phyloP scores from a whole-genome alignment of 2,329 filamentous ascomycete species.

The Lecanosticta acicola region DNA sequence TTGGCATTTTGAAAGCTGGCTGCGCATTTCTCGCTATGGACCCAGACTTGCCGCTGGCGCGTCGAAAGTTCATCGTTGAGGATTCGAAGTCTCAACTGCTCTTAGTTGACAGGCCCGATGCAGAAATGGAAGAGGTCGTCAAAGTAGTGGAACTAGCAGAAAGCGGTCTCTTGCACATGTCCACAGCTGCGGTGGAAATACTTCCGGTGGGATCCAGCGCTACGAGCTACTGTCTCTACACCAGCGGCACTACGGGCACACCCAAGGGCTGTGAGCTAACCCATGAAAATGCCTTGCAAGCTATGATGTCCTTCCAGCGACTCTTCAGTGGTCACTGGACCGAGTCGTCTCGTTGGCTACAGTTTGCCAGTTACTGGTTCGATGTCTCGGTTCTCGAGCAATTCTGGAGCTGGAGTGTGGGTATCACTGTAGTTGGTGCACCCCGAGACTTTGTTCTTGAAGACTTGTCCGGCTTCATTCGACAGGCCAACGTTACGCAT shows the following conservation, averaged over 20 bases:
- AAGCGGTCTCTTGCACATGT: slow-evolving; percentile 5
- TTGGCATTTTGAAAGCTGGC: slow-evolving; percentile 76
- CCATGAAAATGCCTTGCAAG: slow-evolving; percentile 82
- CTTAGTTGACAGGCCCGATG: slow-evolving; percentile 35
- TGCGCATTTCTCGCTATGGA: slow-evolving; percentile 79
- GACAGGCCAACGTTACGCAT: slow-evolving; percentile 70
- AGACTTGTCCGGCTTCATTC: slow-evolving; percentile 69
- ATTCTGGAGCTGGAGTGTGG: slow-evolving; percentile 92
- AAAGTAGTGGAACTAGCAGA: slow-evolving; percentile 16
- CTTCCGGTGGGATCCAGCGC: slow-evolving; percentile 44
- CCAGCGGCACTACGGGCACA: slow-evolving; percentile 77
- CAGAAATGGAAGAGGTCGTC: slow-evolving; percentile 7
- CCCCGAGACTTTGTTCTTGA: slow-evolving; percentile 80
- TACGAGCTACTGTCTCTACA: slow-evolving; percentile 79
- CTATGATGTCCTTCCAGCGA: slow-evolving; percentile 77
- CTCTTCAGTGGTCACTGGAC: slow-evolving; percentile 74
- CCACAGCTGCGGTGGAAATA: slow-evolving; percentile 33
- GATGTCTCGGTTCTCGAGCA: slow-evolving; percentile 91
- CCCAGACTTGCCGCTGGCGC: slow-evolving; percentile 61
- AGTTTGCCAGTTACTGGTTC: slow-evolving; percentile 92
- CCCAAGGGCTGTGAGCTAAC: slow-evolving; percentile 86
- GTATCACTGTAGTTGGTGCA: slow-evolving; percentile 75
- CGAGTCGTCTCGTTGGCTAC: slow-evolving; percentile 69
- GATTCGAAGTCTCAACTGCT: slow-evolving; percentile 60
- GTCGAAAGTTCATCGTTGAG: slow-evolving; percentile 70